Percentiles rank a stretch among this genome's conserved stretches.
phyloP scores from a whole-genome alignment of 306 rosid genomes.

The Betula pendula region DNA sequence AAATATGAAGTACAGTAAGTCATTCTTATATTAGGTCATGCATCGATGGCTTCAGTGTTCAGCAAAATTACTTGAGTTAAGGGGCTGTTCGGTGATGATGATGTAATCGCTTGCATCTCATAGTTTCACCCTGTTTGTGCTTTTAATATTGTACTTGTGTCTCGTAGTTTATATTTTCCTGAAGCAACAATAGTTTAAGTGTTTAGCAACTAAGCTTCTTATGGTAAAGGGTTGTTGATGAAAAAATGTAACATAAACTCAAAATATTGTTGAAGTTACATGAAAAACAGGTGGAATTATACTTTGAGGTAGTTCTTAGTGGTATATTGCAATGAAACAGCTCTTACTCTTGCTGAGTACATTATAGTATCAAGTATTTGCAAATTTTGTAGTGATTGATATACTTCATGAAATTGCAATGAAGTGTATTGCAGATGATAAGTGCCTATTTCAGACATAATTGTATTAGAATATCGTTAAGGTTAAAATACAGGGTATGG shows the following conservation, averaged over 20 bases:
- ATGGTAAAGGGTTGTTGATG: neutral
- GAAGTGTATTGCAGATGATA: neutral
- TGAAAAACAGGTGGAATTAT: slow-evolving; percentile 49
- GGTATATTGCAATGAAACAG: neutral
- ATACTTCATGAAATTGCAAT: neutral
- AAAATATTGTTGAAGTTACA: slow-evolving; percentile 8
- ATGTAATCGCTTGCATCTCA: neutral
- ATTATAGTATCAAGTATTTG: neutral
- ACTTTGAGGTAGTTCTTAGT: neutral
- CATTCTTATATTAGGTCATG: neutral
- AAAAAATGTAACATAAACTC: neutral
- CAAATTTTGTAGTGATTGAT: neutral
- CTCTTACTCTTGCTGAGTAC: no score
- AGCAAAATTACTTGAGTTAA: neutral
- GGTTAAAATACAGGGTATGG: neutral
- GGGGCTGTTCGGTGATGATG: neutral
- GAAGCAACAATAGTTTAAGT: neutral
- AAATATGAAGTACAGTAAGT: no score
- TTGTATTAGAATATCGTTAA: neutral
- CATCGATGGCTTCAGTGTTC: neutral
- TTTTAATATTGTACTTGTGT: no score
- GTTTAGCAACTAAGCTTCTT: neutral
- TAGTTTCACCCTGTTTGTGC: neutral
- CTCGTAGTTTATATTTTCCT: neutral
- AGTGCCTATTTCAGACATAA: neutral